phyloP scores from a whole-genome alignment of 2,329 filamentous ascomycete genomes.

The Penicillium olsonii region DNA sequence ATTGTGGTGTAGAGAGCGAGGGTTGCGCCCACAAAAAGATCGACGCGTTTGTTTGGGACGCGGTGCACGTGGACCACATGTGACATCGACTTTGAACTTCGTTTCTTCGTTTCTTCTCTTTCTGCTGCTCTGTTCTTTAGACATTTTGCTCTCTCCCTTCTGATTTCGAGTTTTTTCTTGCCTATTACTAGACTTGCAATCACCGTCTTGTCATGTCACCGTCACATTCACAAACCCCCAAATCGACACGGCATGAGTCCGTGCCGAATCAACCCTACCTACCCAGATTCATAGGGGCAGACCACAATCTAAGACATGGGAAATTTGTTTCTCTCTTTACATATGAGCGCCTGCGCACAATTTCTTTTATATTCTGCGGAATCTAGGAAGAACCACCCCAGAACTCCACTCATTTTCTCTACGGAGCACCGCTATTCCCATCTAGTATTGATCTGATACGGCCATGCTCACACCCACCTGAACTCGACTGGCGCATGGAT shows the following conservation, averaged over 20 bases:
- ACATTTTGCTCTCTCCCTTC: background rate
- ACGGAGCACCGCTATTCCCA: background rate
- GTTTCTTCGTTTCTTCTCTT: background rate
- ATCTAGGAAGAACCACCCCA: too few relatives aligned
- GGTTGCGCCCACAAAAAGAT: slow-evolving; percentile 1
- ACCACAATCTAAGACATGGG: background rate
- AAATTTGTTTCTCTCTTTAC: background rate
- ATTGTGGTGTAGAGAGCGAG: slow-evolving; percentile 9
- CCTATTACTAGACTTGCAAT: too few relatives aligned
- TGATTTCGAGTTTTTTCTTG: background rate
- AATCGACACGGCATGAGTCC: background rate
- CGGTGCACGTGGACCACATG: slow-evolving; percentile 20
- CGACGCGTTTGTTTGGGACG: slow-evolving; percentile 17
- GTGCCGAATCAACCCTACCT: background rate
- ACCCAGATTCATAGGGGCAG: background rate
- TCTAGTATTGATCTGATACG: slow-evolving; percentile 2
- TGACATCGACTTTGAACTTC: too few relatives aligned
- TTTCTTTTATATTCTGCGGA: too few relatives aligned
- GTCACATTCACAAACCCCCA: background rate
- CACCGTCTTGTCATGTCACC: background rate
- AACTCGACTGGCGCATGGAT: background rate
- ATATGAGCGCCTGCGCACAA: too few relatives aligned
- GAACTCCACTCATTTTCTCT: too few relatives aligned
- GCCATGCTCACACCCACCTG: background rate
- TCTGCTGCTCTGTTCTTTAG: too few relatives aligned